These are phyloP conservation scores for Bonia amplexicaulis DNA, from an alignment of 176 grass and related monocot genomes.

Conservation along the genomic window DNA sequence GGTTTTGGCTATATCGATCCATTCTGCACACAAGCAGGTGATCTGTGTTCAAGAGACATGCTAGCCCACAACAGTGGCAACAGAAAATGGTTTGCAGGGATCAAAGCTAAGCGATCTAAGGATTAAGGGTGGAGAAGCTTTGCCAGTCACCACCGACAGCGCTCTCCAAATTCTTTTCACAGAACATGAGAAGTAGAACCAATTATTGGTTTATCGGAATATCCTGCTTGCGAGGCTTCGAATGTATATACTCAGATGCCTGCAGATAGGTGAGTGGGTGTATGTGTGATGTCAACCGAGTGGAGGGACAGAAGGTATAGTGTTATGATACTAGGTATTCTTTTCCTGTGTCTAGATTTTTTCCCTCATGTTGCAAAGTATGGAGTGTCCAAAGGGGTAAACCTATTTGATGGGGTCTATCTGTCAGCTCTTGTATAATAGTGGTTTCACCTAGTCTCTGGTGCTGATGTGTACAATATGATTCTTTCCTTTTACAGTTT, in stretches of 20 bases:
- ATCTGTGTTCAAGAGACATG: constrained; percentile 10
- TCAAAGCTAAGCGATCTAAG: neutral
- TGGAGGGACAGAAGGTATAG: constrained; percentile 31
- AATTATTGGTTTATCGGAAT: neutral
- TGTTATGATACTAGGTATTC: constrained; percentile 65
- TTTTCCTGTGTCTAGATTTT: constrained; percentile 48
- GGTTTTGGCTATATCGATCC: constrained; percentile 21
- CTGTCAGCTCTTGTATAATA: constrained; percentile 30
- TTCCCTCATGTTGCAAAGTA: constrained; percentile 1
- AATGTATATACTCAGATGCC: constrained; percentile 58
- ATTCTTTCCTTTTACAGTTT: constrained; percentile 16
- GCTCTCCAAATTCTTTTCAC: constrained; percentile 17
- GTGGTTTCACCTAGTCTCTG: neutral
- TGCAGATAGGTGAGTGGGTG: constrained; percentile 28
- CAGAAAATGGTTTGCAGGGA: constrained; percentile 16
- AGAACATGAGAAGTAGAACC: constrained; percentile 29
- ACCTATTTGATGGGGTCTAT: neutral
- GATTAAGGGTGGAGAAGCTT: constrained; percentile 4
- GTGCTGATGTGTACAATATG: constrained; percentile 38
- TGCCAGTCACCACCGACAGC: neutral
- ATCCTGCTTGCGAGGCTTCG: constrained; percentile 35
- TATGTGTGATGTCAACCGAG: constrained; percentile 29
- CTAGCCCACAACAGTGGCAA: neutral
- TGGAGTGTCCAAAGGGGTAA: constrained; percentile 25
- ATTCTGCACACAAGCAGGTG: constrained; percentile 2